Evolutionary conservation across 1,284 basidiomycete species (phyloP), one percentile per base, ranked within the genome.

Genomic region (Heliocybe sulcata): DNA sequence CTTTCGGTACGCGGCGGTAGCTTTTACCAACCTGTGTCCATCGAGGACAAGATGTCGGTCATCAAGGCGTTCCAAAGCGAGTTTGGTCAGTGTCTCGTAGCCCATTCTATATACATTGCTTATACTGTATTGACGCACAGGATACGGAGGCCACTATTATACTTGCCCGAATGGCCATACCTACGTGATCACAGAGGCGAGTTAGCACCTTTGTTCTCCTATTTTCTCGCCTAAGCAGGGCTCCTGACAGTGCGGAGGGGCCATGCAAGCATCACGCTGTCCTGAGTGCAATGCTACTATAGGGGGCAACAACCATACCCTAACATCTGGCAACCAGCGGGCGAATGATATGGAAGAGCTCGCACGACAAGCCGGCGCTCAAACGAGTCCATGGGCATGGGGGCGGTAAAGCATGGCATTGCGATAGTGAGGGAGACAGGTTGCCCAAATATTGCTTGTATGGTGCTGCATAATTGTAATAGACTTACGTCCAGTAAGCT

Each of bases 281-380:
- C 75, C 76, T 0, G 83, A 86, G 61, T 85, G 82, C 59, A 70
- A 72, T 12, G 77, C 68, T 3, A 50, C 53, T 0, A 77, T 85
- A 54, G 83, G 83, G 31, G 83, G 83, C 2, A 56, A 55, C 0
- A 9, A 48, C 31, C 80, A 85, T 57, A 57, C 1, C 16, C 60
- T 83, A 2, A 6, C 57, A 2, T 14, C 55, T 0, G 67, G 69
- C 12, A 86, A 86, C 61, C 67, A 65, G 1, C 68, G 66, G 1
- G 76, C 68, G 2, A 54, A 50, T 3, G 78, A 82, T 20, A 73
- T 80, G 25, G 80, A 81, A 53, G 59, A 64, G 0, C 57, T 81
- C 47, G 67, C 76, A 1, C 35, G 55, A 2, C 53, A 22, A 11
- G 55, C 60, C 2, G 65, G 64, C 35, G 56, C 57, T 25, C 2